Evolutionary conservation across 441 rosid species (phyloP), one percentile per base, ranked within the genome.

Genomic region (Sinapis alba): DNA sequence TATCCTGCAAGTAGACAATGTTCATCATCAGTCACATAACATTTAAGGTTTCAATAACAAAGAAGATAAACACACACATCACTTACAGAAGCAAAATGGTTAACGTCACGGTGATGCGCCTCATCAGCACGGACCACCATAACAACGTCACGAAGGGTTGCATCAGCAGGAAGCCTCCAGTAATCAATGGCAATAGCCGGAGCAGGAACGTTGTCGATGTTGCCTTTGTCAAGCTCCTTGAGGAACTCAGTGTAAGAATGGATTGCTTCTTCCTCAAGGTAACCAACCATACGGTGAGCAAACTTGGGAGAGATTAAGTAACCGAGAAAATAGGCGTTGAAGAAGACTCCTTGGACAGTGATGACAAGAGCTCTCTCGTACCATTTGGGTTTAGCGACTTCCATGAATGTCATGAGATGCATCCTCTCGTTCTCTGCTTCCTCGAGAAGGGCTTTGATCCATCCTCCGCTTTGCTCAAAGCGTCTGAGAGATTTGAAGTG

Each of bases 291-390:
- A 45, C 53, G 53, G 53, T 45, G 53, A 15, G 53, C 56, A 18
- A 50, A 50, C 23, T 50, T 50, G 56, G 56, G 56, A 50, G 56
- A 50, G 56, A 50, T 50, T 7, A 50, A 5, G 56, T 50, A 50
- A 2, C 56, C 56, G 23, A 50, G 56, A 23, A 50, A 50, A 50
- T 50, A 50, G 21, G 56, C 56, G 56, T 50, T 50, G 56, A 50
- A 50, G 56, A 50, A 50, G 4, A 50, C 23, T 50, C 56, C 56
- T 18, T 50, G 56, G 56, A 50, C 56, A 18, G 56, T 50, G 56
- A 50, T 50, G 56, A 50, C 56, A 50, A 50, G 56, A 50, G 56
- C 56, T 18, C 56, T 50, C 56, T 50, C 56, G 56, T 50, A 50
- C 56, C 56, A 50, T 50, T 50, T 50, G 21, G 56, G 56, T 50